Evolutionary conservation across 1,139 yeast species (phyloP), one percentile per base, ranked within the genome.

Genomic region (Meyerozyma elateridarum): DNA sequence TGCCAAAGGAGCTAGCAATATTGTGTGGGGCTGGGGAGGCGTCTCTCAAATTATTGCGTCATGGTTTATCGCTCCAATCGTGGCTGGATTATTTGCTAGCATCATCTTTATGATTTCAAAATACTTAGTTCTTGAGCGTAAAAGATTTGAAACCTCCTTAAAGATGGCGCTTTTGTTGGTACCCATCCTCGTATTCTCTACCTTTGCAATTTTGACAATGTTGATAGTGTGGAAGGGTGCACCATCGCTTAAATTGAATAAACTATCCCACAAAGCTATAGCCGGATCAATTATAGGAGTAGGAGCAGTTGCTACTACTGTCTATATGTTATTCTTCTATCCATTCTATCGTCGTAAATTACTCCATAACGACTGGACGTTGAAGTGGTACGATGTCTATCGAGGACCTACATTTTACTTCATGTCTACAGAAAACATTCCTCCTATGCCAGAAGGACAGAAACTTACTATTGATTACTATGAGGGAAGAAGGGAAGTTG

Each of bases 1-100:
- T 31, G 80, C 89, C 18, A 68, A 66, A 42, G 79, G 79, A 38
- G 78, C 74, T 26, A 49, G 57, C 2, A 64, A 73, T 38, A 71
- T 82, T 38, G 60, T 56, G 37, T 82, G 91, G 93, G 89, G 87
- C 15, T 82, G 91, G 91, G 39, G 44, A 13, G 88, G 88, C 26
- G 81, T 82, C 38, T 54, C 84, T 2, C 82, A 79, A 54, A 81
- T 81, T 44, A 73, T 79, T 42, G 91, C 91, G 4, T 78, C 88
- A 8, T 82, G 91, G 89, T 79, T 79, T 49, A 76, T 82, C 59
- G 88, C 91, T 9, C 91, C 93, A n/a, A 54, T 67, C 13, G 61
- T 82, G 40, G 82, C 89, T 13, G 89, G 88, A 45, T 47, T 54
- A 20, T 72, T 83, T 44, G 79, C 85, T 3, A 56, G 83, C 4